Conservation (phyloP, 192 early-diverging fungal species). For the Umbelopsis isabellina region DNA sequence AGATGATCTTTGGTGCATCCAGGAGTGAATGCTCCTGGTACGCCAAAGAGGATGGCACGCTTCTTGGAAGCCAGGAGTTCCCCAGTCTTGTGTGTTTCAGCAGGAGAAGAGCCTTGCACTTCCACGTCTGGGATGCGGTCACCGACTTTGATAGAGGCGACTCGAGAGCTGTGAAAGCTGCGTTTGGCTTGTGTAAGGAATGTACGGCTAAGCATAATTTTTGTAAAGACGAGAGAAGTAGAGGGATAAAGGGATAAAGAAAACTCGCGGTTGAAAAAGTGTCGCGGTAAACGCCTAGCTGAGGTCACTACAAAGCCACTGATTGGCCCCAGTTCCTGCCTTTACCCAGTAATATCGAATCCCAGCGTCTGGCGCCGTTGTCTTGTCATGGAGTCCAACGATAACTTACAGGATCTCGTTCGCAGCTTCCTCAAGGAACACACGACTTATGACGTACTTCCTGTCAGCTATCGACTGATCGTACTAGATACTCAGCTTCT, state of each 20-base stretch:
- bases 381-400: constrained; percentile 14
- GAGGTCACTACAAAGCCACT: constrained; percentile 8
- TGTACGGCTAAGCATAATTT: constrained; percentile 9
- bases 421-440: constrained; percentile 74
- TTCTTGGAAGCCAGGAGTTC: constrained; percentile 47
- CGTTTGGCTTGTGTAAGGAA: constrained; percentile 22
- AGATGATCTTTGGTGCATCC: constrained; percentile 59
- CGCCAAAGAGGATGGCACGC: constrained; percentile 46
- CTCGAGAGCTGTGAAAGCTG: constrained; percentile 14
- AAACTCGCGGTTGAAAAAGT: no score
- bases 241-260: no score
- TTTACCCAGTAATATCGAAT: neutral
- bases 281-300: no score
- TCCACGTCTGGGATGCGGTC: constrained; percentile 33
- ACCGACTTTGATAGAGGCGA: constrained; percentile 27
- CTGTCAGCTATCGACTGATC: constrained; percentile 87
- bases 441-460: constrained; percentile 90
- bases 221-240: no score
- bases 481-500: constrained; percentile 89
- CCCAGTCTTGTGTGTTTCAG: constrained; percentile 41
- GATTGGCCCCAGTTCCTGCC: neutral
- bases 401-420: constrained; percentile 28
- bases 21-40: constrained; percentile 72
- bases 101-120: constrained; percentile 46
- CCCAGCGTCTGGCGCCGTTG: neutral